Conservation (phyloP, 495 filamentous ascomycete species). For the Neurospora sp. region DNA sequence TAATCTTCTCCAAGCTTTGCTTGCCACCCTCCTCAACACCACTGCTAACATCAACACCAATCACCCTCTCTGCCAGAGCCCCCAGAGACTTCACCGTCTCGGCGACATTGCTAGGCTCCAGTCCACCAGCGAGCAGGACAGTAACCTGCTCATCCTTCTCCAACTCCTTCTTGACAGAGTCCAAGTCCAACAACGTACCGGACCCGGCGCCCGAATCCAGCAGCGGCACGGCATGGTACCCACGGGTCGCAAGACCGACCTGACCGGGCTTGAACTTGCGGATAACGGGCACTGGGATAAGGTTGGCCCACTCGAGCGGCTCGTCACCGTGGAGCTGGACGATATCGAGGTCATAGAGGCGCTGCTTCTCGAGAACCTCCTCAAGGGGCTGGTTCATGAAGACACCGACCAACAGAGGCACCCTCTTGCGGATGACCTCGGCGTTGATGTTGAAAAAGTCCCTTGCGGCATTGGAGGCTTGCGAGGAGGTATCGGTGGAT, state of each 20-base stretch:
- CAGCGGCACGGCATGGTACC: constrained; percentile 74
- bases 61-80: constrained; percentile 45
- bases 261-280: constrained; percentile 68
- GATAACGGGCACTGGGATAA: constrained; percentile 86
- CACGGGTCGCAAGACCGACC: constrained; percentile 56
- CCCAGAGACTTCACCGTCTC: constrained; percentile 50
- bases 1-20: constrained; percentile 77
- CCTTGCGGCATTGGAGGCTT: constrained; percentile 21
- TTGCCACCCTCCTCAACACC: constrained; percentile 78
- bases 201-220: constrained; percentile 80
- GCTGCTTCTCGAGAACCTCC: constrained; percentile 67
- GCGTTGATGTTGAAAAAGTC: constrained; percentile 35
- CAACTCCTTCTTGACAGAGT: constrained; percentile 51
- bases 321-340: constrained; percentile 90
- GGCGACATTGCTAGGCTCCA: constrained; percentile 65
- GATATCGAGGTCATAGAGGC: constrained; percentile 70
- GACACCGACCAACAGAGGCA: constrained; percentile 81
- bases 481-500: constrained; percentile 5
- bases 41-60: constrained; percentile 86
- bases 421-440: constrained; percentile 27
- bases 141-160: constrained; percentile 48
- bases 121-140: constrained; percentile 74
- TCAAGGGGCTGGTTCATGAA: constrained; percentile 84
- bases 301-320: constrained; percentile 78
- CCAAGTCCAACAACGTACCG: constrained; percentile 62